Evolutionary conservation across 768 basidiomycete genomes (phyloP), one percentile per base, ranked within the genome.

Genomic region (Pulveroboletus sp.): DNA sequence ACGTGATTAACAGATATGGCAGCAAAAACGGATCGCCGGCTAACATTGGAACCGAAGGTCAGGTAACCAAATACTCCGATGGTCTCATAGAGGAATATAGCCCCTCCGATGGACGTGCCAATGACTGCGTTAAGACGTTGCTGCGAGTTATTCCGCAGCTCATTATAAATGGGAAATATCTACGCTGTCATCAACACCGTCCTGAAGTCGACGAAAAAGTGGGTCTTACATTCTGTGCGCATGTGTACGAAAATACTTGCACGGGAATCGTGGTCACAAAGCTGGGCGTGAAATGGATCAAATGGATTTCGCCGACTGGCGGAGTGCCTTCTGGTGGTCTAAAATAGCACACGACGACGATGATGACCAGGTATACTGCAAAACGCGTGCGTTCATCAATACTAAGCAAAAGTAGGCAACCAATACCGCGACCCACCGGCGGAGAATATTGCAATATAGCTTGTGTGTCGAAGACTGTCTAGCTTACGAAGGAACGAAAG

Each of bases 151-250:
- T 71, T 72, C 58, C 78, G 77, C 31, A 98, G 75, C 69, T 98
- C 95, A 65, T 97, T 97, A 72, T 85, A 95, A 46, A 96, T 83
- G 2, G 93, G 90, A 69, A 97, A 96, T 15, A 98, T 71, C 90
- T 98, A 57, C 11, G 35, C 30, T 26, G 31, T 21, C 51, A 54
- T 56, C 54, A 48, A 38, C 17, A 47, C 30, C 17, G 9, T 21
- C 28, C 31, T 28, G 39, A 24, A 50, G 55, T 36, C 50, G 46
- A 26, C 24, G 17, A 49, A 42, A 30, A 36, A 32, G 24, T 39
- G 8, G 27, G 27, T 61, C 83, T 57, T 65, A 93, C 93, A 63
- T 95, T 95, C 75, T 95, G 93, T 13, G 89, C 79, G 64, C 94
- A 96, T 3, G 93, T 95, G 66, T 85, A 93, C 5, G 89, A 88